These are phyloP conservation scores for Fusarium chuoi DNA, from an alignment of 2,329 filamentous ascomycete species.

Conservation along the genomic window DNA sequence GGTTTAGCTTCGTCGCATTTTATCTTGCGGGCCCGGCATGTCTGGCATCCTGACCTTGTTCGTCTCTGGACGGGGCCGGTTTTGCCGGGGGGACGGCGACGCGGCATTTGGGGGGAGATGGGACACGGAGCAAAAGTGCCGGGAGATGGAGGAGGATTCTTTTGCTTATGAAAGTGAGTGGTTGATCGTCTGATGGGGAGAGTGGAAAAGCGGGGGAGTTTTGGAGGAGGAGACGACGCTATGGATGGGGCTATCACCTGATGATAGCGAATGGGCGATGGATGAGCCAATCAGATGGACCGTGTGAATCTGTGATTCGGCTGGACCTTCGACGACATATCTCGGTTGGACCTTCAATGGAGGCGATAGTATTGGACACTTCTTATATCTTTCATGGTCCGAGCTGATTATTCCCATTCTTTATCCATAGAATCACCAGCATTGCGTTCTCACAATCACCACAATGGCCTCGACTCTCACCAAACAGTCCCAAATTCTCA, in stretches of 20 bases:
- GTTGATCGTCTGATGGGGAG: not conserved
- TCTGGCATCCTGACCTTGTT: slow-evolving; percentile 38
- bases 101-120: slow-evolving; percentile 21
- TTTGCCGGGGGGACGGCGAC: slow-evolving; percentile 24
- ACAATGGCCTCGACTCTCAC: slow-evolving; percentile 5
- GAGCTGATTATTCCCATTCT: not conserved
- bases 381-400: not conserved
- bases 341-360: not conserved
- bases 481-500: slow-evolving; percentile 27
- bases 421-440: not conserved
- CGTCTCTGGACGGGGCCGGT: slow-evolving; percentile 27
- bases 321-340: slow-evolving; percentile 26
- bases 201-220: slow-evolving; percentile 27
- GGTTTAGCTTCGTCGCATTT: slow-evolving; percentile 41
- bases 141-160: not conserved
- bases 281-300: not conserved
- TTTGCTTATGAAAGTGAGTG: not conserved
- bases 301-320: slow-evolving; percentile 7
- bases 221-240: not conserved
- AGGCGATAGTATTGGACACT: not conserved
- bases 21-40: slow-evolving; percentile 38
- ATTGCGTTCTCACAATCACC: accelerated
- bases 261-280: not conserved
- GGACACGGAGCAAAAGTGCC: not conserved
- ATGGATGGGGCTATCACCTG: slow-evolving; percentile 20